Evolutionary conservation across 108 stramenopile genomes (phyloP).

Genomic region (Nannochloropsis gaditana): DNA sequence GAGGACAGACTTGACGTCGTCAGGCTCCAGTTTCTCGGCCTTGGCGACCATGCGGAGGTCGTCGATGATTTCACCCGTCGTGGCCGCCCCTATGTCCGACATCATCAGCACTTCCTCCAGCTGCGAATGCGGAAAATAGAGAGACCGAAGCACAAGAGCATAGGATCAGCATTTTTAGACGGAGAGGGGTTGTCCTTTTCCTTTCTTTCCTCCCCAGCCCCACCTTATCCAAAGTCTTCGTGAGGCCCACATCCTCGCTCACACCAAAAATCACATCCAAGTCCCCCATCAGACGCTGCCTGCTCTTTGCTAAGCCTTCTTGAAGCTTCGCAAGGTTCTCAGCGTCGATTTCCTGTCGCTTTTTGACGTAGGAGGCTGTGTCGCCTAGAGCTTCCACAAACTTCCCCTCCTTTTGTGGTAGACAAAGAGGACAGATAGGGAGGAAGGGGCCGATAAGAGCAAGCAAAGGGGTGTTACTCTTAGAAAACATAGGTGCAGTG

Average conservation of each 20-base stretch:
- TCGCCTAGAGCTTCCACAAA: slow-evolving; percentile 42
- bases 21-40: slow-evolving; percentile 26
- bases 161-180: background rate
- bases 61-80: slow-evolving; percentile 43
- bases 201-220: background rate
- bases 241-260: background rate
- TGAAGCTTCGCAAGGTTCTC: slow-evolving; percentile 33
- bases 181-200: background rate
- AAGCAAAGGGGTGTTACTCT: background rate
- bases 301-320: slow-evolving; percentile 46
- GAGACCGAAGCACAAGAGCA: background rate
- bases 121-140: background rate
- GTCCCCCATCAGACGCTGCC: slow-evolving; percentile 24
- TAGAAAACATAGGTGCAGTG: background rate
- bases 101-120: slow-evolving; percentile 42
- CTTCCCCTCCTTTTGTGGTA: slow-evolving; percentile 37
- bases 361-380: slow-evolving; percentile 36
- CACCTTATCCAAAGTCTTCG: background rate
- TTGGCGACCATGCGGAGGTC: slow-evolving; percentile 40
- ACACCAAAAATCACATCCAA: background rate
- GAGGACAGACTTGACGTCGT: slow-evolving; percentile 44
- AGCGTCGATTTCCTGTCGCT: slow-evolving; percentile 29
- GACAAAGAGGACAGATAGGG: background rate
- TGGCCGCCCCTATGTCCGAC: slow-evolving; percentile 33
- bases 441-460: background rate